Conservation (phyloP, 768 basidiomycete genomes). For the Hemileccinum impolitum region DNA sequence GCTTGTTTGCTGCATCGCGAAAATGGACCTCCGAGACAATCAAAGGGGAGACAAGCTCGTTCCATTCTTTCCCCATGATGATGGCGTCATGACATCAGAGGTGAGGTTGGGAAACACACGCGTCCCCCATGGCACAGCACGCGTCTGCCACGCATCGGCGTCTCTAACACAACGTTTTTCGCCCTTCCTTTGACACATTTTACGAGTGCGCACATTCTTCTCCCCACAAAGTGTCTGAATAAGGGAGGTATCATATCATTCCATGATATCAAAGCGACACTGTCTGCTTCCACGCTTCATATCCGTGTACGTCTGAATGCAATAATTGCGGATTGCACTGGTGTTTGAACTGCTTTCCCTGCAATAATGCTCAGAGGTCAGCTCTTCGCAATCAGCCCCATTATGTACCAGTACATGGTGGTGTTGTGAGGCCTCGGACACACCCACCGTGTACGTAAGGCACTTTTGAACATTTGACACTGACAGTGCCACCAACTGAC, state of each 20-base stretch:
- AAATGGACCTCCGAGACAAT: conserved; percentile 15
- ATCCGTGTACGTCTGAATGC: background rate
- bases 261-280: conserved; percentile 5
- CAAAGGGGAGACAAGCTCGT: conserved; percentile 2
- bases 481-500: background rate
- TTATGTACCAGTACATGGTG: too few relatives aligned
- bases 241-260: background rate
- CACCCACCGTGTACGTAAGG: conserved; percentile 5
- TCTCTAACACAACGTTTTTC: conserved; percentile 8
- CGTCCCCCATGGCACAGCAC: conserved; percentile 29
- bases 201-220: background rate
- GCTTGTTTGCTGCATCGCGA: conserved; percentile 8
- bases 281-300: conserved; percentile 9
- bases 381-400: too few relatives aligned
- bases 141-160: conserved; percentile 20
- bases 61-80: background rate
- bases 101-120: conserved; percentile 15
- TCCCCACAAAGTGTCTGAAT: conserved; percentile 5
- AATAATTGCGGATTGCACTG: too few relatives aligned
- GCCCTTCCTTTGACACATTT: background rate
- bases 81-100: conserved; percentile 20
- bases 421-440: conserved; percentile 13
- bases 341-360: background rate
- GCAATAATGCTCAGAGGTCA: background rate
- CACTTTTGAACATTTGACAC: background rate